Conservation (phyloP, 2,329 filamentous ascomycete species). For the Chaetomium globosum region DNA sequence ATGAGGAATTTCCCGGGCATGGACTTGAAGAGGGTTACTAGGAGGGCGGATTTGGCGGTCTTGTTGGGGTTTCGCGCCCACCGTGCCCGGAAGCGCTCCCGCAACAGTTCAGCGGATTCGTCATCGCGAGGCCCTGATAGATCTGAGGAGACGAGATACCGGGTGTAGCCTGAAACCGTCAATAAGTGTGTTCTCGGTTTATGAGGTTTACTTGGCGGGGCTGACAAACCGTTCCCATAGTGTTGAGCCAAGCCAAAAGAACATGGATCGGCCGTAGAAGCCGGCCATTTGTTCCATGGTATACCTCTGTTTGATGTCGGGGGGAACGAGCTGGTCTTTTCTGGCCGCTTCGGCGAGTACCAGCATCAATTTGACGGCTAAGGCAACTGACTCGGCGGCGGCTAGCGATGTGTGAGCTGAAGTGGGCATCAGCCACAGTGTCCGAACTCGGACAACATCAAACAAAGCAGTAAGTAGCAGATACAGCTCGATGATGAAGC, state of each 20-base stretch:
- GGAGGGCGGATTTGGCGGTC: slow-evolving; percentile 17
- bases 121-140: slow-evolving; percentile 23
- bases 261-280: slow-evolving; percentile 22
- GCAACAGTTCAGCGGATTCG: slow-evolving; percentile 17
- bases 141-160: slow-evolving; percentile 22
- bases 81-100: slow-evolving; percentile 14
- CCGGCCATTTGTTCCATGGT: slow-evolving; percentile 19
- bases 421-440: slow-evolving; percentile 18
- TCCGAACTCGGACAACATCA: slow-evolving; percentile 17
- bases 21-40: slow-evolving; percentile 17
- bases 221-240: slow-evolving; percentile 22
- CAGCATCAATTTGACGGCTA: slow-evolving; percentile 17
- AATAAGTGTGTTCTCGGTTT: neutral
- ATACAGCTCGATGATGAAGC: slow-evolving; percentile 22
- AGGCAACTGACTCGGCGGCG: slow-evolving; percentile 9
- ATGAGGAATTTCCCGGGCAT: slow-evolving; percentile 23
- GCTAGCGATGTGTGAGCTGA: slow-evolving; percentile 13
- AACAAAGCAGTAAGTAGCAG: slow-evolving; percentile 19
- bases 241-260: slow-evolving; percentile 20
- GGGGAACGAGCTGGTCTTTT: slow-evolving; percentile 15
- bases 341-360: slow-evolving; percentile 12
- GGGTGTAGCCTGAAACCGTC: slow-evolving; percentile 12
- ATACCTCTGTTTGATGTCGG: slow-evolving; percentile 8
- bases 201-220: no score
- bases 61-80: slow-evolving; percentile 19